phyloP scores from a whole-genome alignment of 208 protist genomes.

The Trichomonas vaginalis region DNA sequence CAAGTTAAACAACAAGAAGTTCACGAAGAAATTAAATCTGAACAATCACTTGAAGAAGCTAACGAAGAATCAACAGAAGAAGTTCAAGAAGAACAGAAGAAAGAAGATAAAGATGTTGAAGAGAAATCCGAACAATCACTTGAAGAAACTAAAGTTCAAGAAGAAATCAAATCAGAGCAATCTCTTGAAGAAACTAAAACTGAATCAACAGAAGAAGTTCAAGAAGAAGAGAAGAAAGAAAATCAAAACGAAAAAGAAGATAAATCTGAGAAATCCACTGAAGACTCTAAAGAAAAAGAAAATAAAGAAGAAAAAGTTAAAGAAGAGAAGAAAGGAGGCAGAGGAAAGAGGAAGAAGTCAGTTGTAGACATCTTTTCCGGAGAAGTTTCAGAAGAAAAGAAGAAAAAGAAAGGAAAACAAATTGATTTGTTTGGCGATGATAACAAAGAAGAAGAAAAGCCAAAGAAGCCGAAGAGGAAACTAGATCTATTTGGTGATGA shows the following conservation, averaged over 20 bases:
- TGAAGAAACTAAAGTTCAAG: neutral
- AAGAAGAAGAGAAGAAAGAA: neutral
- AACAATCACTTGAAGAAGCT: neutral
- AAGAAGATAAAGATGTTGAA: neutral
- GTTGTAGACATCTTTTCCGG: neutral
- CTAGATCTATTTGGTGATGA: neutral
- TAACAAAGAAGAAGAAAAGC: neutral
- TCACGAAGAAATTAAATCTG: neutral
- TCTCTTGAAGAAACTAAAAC: neutral
- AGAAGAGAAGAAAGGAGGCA: neutral
- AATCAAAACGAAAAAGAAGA: neutral
- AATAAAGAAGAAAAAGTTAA: neutral
- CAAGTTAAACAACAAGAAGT: neutral
- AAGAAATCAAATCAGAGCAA: neutral
- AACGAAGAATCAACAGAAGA: neutral
- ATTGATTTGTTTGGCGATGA: too few relatives aligned
- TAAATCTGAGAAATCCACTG: neutral
- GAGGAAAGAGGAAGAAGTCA: neutral
- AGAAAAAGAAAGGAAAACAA: neutral
- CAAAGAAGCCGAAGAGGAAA: neutral
- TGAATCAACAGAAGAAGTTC: neutral
- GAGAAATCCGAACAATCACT: neutral
- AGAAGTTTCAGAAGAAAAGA: neutral
- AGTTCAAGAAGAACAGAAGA: neutral
- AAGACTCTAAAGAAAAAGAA: neutral